Base-by-base conservation (phyloP, 2,329 filamentous ascomycete species). In the Colletotrichum plurivorum region DNA sequence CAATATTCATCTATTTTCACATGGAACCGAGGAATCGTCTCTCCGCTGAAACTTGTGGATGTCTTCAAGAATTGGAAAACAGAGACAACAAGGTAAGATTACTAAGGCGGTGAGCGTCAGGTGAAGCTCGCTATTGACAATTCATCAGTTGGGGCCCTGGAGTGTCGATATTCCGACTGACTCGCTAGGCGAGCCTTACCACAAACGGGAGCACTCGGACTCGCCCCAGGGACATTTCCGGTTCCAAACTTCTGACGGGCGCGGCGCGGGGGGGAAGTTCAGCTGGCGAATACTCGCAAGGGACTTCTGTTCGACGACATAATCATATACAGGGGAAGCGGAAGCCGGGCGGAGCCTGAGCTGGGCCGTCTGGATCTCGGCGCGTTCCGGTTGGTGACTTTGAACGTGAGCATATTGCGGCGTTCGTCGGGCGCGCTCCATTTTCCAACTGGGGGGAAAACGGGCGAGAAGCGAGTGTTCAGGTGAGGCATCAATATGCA, bases 401-500 rank as follows among this genome's bases (percentile, higher is more conserved):
- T 9, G 27, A 31, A 2, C 10, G 31, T 36, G 31, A 36, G 31
- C 31, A 36, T 36, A 36, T 36, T 36, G 31, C 31, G 7, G 10
- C 31, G 10, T 8, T 10, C 31, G 10, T 8, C 8, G 10, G 31
- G 31, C 6, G 31, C 31, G 31, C 31, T 18, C 22, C 22, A 52
- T 22, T 52, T 10, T 25, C 12, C 48, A 5, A 18, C 31, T 36
- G 31, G 31, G 31, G 22, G 22, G 22, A 16, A 18, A 9, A 16
- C 48, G 15, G 22, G 48, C 25, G 48, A 25, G 22, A 20, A 27
- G 25, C 22, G 9, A 27, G 16, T 9, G 18, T 31, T 52, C 48
- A 52, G 48, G 48, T 52, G 48, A 52, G 48, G 6, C 48, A 27
- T 18, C 48, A 52, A 52, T 52, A 36, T 36, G 6, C 48, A 27